Evolutionary conservation across 441 rosid species (phyloP), one percentile per base, ranked within the genome.

Genomic region (Cnidoscolus chayamansa): DNA sequence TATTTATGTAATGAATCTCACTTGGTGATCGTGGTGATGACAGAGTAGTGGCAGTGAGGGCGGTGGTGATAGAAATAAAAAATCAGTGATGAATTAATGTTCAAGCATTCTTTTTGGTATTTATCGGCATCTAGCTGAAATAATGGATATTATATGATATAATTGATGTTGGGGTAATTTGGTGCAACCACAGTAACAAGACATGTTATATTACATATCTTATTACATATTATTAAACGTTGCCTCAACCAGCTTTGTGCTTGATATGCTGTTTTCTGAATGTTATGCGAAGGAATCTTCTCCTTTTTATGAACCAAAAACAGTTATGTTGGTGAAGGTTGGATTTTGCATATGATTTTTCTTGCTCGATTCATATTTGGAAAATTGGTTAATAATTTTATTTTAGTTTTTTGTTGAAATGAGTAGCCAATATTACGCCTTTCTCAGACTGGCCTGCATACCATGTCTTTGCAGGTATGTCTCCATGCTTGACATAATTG

Each of bases 401-500:
- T 35, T 35, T 35, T 35, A 2, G 4, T 16, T 55, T 51, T 30
- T 32, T 59, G 47, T 32, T 59, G 47, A 30, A 35, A 25, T 70
- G 65, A 70, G 30, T 70, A 30, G 25, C 8, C 32, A 49, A n/a
- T 67, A 12, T 32, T 67, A 32, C 67, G 65, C 51, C 25, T 40
- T 58, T 66, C 51, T 68, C 19, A 68, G 16, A 25, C 53, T 11
- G 31, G 35, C 61, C 25, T 16, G 40, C 20, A 49, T 20, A 20
- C 45, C 17, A 17, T 54, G 40, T 72, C 70, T 60, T 77, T 84
- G 72, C 79, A 90, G 94, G 85, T 95, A 93, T 58, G 84, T 90
- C 53, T 95, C 96, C 16, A 82, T 95, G 78, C 95, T 84, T 63
- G 96, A 88, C 80, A 80, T 93, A 67, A 79, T 93, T 2, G 97